Percentiles rank a stretch among this genome's conserved stretches.
phyloP scores from a whole-genome alignment of 768 basidiomycete species.

The Amanita subjunquillea region DNA sequence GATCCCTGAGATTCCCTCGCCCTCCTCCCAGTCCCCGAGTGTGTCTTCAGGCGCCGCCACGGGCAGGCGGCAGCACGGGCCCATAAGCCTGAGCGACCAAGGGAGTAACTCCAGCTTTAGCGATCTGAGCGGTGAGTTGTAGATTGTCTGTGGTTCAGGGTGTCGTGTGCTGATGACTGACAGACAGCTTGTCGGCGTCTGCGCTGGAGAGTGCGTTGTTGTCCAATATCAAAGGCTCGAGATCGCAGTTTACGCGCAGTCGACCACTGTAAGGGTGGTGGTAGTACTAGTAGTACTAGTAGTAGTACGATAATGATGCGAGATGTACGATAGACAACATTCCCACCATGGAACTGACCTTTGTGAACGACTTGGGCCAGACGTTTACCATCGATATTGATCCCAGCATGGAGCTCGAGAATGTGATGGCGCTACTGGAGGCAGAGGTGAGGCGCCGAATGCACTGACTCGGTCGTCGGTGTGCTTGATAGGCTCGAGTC shows the following conservation, averaged over 20 bases:
- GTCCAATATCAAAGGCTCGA: slow-evolving; percentile 43
- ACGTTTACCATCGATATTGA: slow-evolving; percentile 74
- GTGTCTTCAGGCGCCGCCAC: slow-evolving; percentile 44
- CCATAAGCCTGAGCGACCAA: slow-evolving; percentile 38
- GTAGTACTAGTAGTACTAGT: too few species aligned
- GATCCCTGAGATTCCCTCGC: slow-evolving; percentile 74
- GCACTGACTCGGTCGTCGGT: background rate
- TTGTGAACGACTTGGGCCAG: slow-evolving; percentile 58
- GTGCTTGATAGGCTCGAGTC: background rate
- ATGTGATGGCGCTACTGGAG: slow-evolving; percentile 89
- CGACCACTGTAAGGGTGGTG: background rate
- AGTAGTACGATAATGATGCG: too few species aligned
- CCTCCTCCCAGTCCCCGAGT: slow-evolving; percentile 44
- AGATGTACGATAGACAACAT: too few species aligned
- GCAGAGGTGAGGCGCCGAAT: slow-evolving; percentile 60
- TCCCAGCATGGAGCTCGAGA: slow-evolving; percentile 83
- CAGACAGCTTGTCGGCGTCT: slow-evolving; percentile 57
- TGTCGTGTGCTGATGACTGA: background rate
- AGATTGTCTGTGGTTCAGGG: too few species aligned
- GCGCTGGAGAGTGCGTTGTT: slow-evolving; percentile 72
- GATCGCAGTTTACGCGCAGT: slow-evolving; percentile 8
- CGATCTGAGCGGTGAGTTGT: slow-evolving; percentile 64
- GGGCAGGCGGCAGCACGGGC: slow-evolving; percentile 38
- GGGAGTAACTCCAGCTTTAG: slow-evolving; percentile 73
- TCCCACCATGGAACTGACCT: slow-evolving; percentile 49